Evolutionary conservation across 139 green algal species (phyloP), one percentile per base, ranked within the genome.

Genomic region (Picocystis salinarum): DNA sequence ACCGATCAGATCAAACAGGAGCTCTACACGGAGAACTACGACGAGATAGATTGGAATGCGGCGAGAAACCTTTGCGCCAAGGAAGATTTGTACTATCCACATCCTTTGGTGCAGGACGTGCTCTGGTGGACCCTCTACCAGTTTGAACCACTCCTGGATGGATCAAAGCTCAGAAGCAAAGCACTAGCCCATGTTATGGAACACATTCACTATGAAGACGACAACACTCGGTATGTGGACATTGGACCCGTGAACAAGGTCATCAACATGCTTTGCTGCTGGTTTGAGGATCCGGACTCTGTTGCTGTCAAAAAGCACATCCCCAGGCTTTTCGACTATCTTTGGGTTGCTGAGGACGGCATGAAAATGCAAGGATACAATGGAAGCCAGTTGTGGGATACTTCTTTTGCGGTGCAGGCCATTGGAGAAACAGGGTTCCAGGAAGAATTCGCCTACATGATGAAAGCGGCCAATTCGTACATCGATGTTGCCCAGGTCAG

Each of bases 211-310:
- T 98, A 96, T 44, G 88, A 98, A 80, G 88, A 99, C 53, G 80
- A 92, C 56, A 95, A 93, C 74, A 99, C 88, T 3, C 70, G 85
- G 2, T 96, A 96, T 55, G 55, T 96, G 1, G 69, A 83, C 68
- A 96, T 99, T 33, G 88, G 88, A 0, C 88, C 88, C 0, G 88
- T 99, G 13, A 99, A 99, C 73, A 99, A 99, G 74, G 78, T 74
- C 22, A 67, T 96, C 45, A 98, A 98, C 74, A 88, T 93, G 81
- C 71, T 98, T 48, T 75, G 61, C 64, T 91, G 80, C 59, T 97
- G 76, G 75, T 53, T 94, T 33, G 83, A 95, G 53, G 70, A 94
- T 58, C 85, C 83, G 0, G 23, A 76, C 20, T 56, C 52, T 2
- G 33, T 70, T 27, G 73, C 66, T 1, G 93, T 91, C 69, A 75